Base-by-base conservation (phyloP, 2,329 filamentous ascomycete species). In the Fonsecaea pedrosoi region DNA sequence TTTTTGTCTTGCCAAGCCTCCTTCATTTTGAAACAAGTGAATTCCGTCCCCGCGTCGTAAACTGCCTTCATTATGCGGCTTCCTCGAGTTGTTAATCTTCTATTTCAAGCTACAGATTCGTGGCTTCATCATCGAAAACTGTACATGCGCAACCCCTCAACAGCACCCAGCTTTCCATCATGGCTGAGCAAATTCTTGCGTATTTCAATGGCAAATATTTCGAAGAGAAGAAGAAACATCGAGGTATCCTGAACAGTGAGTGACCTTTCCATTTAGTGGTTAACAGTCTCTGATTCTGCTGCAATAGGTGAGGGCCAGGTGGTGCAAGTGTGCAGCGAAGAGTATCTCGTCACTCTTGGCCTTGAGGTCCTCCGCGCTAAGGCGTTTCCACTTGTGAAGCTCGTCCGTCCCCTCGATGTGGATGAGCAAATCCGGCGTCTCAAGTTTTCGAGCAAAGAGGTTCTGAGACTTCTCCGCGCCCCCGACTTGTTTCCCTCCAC, bases 281-380 rank as follows among this genome's bases (percentile, higher is more conserved):
- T 1, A 25, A 25, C 25, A 25, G 25, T 25, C 18, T 55, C 32
- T 50, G 13, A 38, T 38, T 38, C 35, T 38, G 7, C 12, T 38
- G 3, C 2, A 38, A 38, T n/a, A 68, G 68, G n/a, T n/a, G 25
- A 57, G 38, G 65, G 68, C 18, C 38, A 58, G 8, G 64, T 70
- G 34, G 42, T 56, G 15, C 35, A 25, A 30, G 13, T 38, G 21
- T 71, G 70, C 60, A 67, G 68, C 54, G 18, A 66, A 50, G 35
- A 54, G 42, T 71, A 67, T 60, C 70, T 71, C 40, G 42, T 61
- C 37, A 37, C 54, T 30, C 34, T 71, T 18, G 35, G 42, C 30
- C 25, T 71, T 4, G 68, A 71, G 42, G 37, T 71, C 34, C 65
- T 66, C n/a, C 65, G 70, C 5, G 66, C 68, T 18, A 70, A 61